Evolutionary conservation across 768 basidiomycete species (phyloP).

Genomic region (Dioszegia hungarica): DNA sequence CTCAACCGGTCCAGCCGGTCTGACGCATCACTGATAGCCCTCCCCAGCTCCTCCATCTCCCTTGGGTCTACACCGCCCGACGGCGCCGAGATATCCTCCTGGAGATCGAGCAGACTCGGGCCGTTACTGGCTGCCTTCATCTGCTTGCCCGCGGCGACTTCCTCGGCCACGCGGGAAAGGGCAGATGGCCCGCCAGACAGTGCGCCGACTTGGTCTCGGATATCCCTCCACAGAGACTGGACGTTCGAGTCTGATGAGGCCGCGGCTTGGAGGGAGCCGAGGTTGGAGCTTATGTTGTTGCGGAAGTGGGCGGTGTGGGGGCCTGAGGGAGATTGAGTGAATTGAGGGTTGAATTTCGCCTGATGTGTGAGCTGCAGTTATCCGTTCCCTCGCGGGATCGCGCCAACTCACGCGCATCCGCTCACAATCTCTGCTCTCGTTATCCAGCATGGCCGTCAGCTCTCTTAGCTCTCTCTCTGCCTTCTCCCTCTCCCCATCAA

Average conservation of each 20-base stretch:
- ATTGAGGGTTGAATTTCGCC: slow-evolving; percentile 78
- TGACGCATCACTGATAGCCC: slow-evolving; percentile 46
- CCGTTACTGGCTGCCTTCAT: slow-evolving; percentile 40
- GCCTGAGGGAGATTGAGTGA: slow-evolving; percentile 80
- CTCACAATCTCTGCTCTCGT: slow-evolving; percentile 83
- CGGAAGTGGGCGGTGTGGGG: slow-evolving; percentile 65
- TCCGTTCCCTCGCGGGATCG: neutral
- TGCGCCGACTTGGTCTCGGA: slow-evolving; percentile 61
- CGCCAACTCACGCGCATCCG: slow-evolving; percentile 56
- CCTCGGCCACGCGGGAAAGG: slow-evolving; percentile 44
- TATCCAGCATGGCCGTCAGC: slow-evolving; percentile 65
- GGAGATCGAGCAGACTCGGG: slow-evolving; percentile 63
- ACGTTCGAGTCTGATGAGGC: slow-evolving; percentile 74
- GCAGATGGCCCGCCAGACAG: slow-evolving; percentile 53
- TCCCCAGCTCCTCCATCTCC: slow-evolving; percentile 68
- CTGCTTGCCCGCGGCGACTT: slow-evolving; percentile 54
- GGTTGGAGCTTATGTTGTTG: slow-evolving; percentile 72
- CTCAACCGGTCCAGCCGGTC: slow-evolving; percentile 64
- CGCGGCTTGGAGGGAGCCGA: slow-evolving; percentile 68
- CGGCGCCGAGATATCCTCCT: slow-evolving; percentile 55
- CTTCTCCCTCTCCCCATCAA: slow-evolving; percentile 63
- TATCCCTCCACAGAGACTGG: slow-evolving; percentile 63
- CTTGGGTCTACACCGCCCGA: slow-evolving; percentile 53
- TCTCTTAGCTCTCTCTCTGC: slow-evolving; percentile 58
- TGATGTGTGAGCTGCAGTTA: slow-evolving; percentile 11